Base-by-base conservation (phyloP, 2,329 filamentous ascomycete species). In the Graphilbum fragrans region DNA sequence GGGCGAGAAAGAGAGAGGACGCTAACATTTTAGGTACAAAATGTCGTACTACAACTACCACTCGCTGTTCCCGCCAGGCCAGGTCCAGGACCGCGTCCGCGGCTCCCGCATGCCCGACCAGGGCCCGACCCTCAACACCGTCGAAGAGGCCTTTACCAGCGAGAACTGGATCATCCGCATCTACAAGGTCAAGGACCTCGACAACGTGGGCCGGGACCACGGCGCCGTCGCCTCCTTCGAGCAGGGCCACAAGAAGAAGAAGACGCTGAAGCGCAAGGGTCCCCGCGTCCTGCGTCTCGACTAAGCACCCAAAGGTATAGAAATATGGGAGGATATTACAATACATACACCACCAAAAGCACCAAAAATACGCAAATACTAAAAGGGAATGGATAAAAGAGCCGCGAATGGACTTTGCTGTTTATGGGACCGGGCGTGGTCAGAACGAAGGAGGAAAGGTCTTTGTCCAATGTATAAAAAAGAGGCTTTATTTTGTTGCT, bases 91-190 rank as follows among this genome's bases (percentile, higher is more conserved):
- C 60, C 82, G 92, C 52, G 92, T 98, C 49, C 87, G 92, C 57
- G 79, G 80, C 50, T 74, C 76, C 31, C 77, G 75, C 46, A 67
- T 96, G 39, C 93, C 92, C n/a, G 77, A 86, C 12, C 73, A 87
- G 51, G 82, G 86, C 1, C 92, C 92, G 9, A 75, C 83, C 46
- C 80, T 98, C 45, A 86, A 82, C 63, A 92, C 82, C 5, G 65
- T 98, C 37, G 92, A 98, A 60, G 92, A 98, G 66, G 92, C 92
- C 10, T 98, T 94, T 62, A 98, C 93, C 42, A 94, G 86, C 56
- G 92, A 98, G 71, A 98, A 98, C 74, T 98, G 92, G 92, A 98
- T 98, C 62, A 96, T 98, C 59, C 77, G 92, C 49, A 95, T 98
- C 57, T 98, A 95, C 74, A 98, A 98, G 74, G 92, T 98, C 66